Conservation (phyloP, 352 stramenopile genomes). For the Phytophthora sansomeana region DNA sequence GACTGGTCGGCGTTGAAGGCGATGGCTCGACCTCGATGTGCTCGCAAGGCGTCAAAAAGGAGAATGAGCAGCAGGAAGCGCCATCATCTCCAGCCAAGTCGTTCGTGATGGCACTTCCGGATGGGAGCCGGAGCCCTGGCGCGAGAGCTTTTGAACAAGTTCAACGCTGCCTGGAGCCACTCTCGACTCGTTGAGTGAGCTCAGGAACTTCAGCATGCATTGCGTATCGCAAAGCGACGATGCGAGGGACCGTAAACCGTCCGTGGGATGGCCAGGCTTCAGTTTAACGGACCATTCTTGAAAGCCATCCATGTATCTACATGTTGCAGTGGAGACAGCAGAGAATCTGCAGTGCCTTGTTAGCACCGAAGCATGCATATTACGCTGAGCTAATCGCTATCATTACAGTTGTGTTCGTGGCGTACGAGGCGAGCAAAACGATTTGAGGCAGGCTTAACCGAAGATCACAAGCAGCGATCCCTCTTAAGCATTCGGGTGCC, state of each 20-base stretch:
- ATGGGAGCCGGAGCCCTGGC: slow-evolving; percentile 16
- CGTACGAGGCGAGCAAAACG: no score
- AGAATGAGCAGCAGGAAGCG: slow-evolving; percentile 27
- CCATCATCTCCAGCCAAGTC: slow-evolving; percentile 11
- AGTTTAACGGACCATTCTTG: not conserved
- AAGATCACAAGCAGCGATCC: no score
- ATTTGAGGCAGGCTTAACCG: no score
- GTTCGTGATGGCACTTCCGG: slow-evolving; percentile 1
- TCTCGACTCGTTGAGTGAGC: slow-evolving; percentile 4
- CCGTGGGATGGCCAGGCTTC: not conserved
- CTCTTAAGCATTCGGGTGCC: not conserved
- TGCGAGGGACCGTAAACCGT: slow-evolving; percentile 22
- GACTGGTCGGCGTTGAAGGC: slow-evolving; percentile 1
- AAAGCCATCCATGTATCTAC: not conserved
- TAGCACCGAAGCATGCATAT: no score
- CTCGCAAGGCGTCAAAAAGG: slow-evolving; percentile 22
- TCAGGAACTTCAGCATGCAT: slow-evolving; percentile 17
- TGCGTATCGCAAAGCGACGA: slow-evolving; percentile 24
- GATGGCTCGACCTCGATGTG: slow-evolving; percentile 15
- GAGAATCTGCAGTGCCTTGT: no score
- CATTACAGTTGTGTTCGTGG: no score
- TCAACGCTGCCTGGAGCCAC: slow-evolving; percentile 17
- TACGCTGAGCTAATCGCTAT: no score
- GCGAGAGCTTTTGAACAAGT: slow-evolving; percentile 28
- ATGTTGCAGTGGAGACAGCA: no score